These are phyloP conservation scores for Sicyos baderoa DNA, from an alignment of 306 rosid species.

Conservation along the genomic window DNA sequence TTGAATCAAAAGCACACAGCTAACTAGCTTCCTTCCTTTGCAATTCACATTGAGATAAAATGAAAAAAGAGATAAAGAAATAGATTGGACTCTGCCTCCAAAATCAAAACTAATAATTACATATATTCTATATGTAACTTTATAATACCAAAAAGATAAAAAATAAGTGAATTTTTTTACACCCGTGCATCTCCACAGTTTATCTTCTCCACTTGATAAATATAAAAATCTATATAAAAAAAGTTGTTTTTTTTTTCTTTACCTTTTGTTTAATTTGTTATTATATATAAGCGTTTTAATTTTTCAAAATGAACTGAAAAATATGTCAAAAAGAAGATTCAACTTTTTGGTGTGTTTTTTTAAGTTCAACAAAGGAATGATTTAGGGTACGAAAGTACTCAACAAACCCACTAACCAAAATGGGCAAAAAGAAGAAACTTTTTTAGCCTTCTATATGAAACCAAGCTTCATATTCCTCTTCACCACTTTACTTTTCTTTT, in stretches of 20 bases:
- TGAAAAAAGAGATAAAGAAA: neutral
- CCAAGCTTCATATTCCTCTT: slow-evolving; percentile 9
- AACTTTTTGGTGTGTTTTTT: slow-evolving; percentile 1
- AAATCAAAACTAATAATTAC: slow-evolving; percentile 15
- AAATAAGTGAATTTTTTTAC: slow-evolving; percentile 1
- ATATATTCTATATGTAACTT: slow-evolving; percentile 4
- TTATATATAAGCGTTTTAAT: too few relatives aligned
- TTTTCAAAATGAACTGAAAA: neutral
- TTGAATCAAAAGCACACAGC: neutral
- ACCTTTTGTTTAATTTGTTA: too few relatives aligned
- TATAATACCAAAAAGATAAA: neutral
- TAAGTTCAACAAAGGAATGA: slow-evolving; percentile 16
- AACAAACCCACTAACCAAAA: slow-evolving; percentile 17
- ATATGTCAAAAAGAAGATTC: slow-evolving; percentile 12
- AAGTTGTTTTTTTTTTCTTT: too few relatives aligned
- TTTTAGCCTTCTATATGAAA: slow-evolving; percentile 1
- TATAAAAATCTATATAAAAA: too few relatives aligned
- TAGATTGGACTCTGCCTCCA: slow-evolving; percentile 9
- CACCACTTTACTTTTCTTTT: neutral
- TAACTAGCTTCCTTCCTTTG: slow-evolving; percentile 14
- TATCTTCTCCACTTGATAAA: neutral
- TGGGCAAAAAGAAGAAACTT: slow-evolving; percentile 12
- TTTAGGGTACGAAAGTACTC: slow-evolving; percentile 17
- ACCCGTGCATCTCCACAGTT: slow-evolving; percentile 15
- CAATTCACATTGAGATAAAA: slow-evolving; percentile 7